Base-by-base conservation (phyloP, 306 rosid species). In the Quercus cerris region DNA sequence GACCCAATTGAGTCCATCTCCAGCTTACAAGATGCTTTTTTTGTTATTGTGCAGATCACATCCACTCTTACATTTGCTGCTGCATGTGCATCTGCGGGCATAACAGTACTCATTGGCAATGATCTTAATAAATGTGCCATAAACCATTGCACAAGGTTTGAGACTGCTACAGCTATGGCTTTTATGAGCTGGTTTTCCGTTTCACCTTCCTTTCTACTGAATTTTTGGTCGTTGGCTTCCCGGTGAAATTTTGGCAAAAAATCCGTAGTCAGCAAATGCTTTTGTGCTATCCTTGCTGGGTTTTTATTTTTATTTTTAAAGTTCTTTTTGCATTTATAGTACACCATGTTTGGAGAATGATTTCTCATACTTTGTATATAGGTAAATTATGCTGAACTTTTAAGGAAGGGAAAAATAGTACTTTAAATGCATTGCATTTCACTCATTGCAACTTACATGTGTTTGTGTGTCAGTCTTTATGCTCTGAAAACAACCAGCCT, bases 131-230 rank as follows among this genome's bases (percentile, higher is more conserved):
- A 77, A 58, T 82, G 86, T 67, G 77, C 63, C 46, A 41, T 59
- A 58, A 86, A 80, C 81, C 82, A 79, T 55, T 79, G 86, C 56
- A 57, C 75, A 22, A 74, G 78, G 71, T 82, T 85, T 17, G 86
- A 82, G 79, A 71, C 86, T 38, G 89, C 89, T 1, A 86, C 86
- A 23, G 84, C 89, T 71, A 82, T 86, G 89, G 86, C 89, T 71
- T 86, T 82, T 77, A 73, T 86, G 38, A 73, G 86, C 67, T 86
- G 89, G 86, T 82, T 86, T 77, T 78, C 84, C 12, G 86, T 86
- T 41, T 80, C 86, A 22, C 89, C 89, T 35, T 80, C 89, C 10
- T 86, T 82, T 80, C 80, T 80, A 41, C 67, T 86, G 68, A 86
- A 86, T 79, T 86, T 86, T 51, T 82, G 82, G 89, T 82, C 86